A percentile compares a stretch with the other conserved stretches of the same genome.
Evolutionary conservation across 164 flowering plant genomes (phyloP).

Genomic region (Cinnamomum chago): DNA sequence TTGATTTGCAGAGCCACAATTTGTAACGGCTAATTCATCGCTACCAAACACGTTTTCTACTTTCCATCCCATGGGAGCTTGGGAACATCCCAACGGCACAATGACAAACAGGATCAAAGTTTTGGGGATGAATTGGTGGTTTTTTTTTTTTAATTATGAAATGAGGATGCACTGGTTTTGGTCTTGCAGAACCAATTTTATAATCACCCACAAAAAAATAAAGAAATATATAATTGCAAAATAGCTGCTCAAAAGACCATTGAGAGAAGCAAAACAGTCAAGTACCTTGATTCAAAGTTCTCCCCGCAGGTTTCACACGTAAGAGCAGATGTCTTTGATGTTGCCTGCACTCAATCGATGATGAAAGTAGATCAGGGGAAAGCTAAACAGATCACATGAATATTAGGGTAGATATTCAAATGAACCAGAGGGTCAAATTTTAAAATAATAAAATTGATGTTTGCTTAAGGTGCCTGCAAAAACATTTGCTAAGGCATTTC

Average conservation of each 20-base stretch:
- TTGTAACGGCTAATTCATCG: too few species aligned
- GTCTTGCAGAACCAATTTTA: too few species aligned
- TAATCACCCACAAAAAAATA: too few species aligned
- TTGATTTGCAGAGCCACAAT: too few species aligned
- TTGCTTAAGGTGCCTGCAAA: not conserved
- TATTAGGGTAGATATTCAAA: not conserved
- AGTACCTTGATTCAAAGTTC: slow-evolving; percentile 74
- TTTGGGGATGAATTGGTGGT: too few species aligned
- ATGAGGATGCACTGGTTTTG: too few species aligned
- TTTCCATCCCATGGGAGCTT: too few species aligned
- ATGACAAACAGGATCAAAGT: too few species aligned
- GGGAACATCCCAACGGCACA: too few species aligned
- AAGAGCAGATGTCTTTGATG: slow-evolving; percentile 39
- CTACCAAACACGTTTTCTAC: too few species aligned
- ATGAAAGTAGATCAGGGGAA: not conserved
- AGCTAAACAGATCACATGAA: not conserved
- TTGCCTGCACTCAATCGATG: slow-evolving; percentile 28
- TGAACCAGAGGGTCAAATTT: not conserved
- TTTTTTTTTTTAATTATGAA: too few species aligned
- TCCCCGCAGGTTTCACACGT: slow-evolving; percentile 73
- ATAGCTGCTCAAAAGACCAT: slow-evolving; percentile 3
- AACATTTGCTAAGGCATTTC: not conserved
- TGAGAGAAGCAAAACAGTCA: not conserved
- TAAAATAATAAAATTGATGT: not conserved
- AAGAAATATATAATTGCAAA: not conserved